phyloP scores from a whole-genome alignment of 2,329 filamentous ascomycete species.

The Diaporthe aspalathi region DNA sequence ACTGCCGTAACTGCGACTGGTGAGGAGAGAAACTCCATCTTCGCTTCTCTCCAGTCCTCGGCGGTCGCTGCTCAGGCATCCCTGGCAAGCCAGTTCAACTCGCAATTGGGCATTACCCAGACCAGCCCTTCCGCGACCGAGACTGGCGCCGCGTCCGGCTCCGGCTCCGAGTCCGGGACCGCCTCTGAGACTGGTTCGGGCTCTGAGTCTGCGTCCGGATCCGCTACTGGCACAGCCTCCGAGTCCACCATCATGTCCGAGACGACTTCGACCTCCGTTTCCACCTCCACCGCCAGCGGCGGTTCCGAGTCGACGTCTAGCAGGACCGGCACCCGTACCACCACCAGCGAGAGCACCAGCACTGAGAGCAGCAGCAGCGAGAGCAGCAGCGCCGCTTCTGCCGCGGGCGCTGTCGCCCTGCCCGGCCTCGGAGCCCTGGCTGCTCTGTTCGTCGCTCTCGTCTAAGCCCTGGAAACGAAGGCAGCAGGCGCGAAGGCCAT shows the following conservation, averaged over 20 bases:
- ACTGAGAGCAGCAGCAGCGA: constrained; percentile 26
- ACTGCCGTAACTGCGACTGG: constrained; percentile 26
- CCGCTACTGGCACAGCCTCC: neutral
- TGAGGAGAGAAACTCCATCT: constrained; percentile 25
- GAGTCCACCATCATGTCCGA: constrained; percentile 1
- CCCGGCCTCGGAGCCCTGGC: constrained; percentile 24
- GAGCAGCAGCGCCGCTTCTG: constrained; percentile 23
- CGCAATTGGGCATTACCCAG: constrained; percentile 16
- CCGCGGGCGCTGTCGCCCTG: constrained; percentile 4
- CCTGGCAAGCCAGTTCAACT: constrained; percentile 11
- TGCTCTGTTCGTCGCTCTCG: constrained; percentile 17
- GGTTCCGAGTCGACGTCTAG: constrained; percentile 4
- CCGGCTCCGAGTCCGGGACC: neutral
- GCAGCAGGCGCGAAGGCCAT: neutral
- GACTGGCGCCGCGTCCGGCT: neutral
- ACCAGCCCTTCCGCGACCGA: neutral
- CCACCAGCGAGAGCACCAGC: neutral
- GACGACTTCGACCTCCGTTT: neutral
- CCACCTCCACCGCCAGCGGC: neutral
- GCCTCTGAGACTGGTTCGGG: neutral
- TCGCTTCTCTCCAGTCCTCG: constrained; percentile 28
- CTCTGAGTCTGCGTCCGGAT: neutral
- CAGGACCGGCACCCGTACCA: constrained; percentile 15
- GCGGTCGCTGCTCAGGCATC: constrained; percentile 27
- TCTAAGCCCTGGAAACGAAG: neutral